These are phyloP conservation scores for Pulveroboletus frians DNA, from an alignment of 768 basidiomycete genomes.

Conservation along the genomic window DNA sequence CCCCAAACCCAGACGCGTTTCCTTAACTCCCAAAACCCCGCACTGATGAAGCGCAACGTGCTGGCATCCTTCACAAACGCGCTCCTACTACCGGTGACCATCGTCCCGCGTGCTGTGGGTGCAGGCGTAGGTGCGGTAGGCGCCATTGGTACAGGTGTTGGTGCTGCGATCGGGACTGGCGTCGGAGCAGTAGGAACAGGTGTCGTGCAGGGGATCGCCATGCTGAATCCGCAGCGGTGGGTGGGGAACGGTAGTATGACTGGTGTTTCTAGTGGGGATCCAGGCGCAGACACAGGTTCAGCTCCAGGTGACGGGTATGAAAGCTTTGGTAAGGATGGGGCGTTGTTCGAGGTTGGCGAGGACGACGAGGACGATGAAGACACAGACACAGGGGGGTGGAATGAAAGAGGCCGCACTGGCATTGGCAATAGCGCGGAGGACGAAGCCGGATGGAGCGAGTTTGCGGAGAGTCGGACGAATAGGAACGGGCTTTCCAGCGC, in stretches of 20 bases:
- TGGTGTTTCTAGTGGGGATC: background rate
- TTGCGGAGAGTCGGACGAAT: conserved; percentile 8
- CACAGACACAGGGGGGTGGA: background rate
- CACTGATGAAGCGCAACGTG: conserved; percentile 87
- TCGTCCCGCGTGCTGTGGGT: conserved; percentile 80
- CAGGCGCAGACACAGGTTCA: background rate
- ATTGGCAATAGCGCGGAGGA: conserved; percentile 4
- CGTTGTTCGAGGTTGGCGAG: conserved; percentile 49
- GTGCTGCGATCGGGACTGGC: conserved; percentile 50
- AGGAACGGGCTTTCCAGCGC: background rate
- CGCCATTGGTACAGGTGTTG: conserved; percentile 65
- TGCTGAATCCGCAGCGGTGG: conserved; percentile 90
- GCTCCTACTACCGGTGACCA: conserved; percentile 89
- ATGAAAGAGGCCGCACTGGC: background rate
- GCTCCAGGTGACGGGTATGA: conserved; percentile 16
- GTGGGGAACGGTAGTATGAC: conserved; percentile 37
- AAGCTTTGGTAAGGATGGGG: conserved; percentile 29
- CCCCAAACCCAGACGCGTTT: conserved; percentile 49
- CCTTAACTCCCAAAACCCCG: conserved; percentile 81
- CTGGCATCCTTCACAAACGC: conserved; percentile 88
- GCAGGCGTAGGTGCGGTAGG: conserved; percentile 67
- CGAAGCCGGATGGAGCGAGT: conserved; percentile 25
- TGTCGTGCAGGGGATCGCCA: conserved; percentile 78
- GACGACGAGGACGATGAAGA: conserved; percentile 21
- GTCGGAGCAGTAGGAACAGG: conserved; percentile 57